Evolutionary conservation across 176 grass and related monocot genomes (phyloP).

Genomic region (Cenchrus fungigraminus): DNA sequence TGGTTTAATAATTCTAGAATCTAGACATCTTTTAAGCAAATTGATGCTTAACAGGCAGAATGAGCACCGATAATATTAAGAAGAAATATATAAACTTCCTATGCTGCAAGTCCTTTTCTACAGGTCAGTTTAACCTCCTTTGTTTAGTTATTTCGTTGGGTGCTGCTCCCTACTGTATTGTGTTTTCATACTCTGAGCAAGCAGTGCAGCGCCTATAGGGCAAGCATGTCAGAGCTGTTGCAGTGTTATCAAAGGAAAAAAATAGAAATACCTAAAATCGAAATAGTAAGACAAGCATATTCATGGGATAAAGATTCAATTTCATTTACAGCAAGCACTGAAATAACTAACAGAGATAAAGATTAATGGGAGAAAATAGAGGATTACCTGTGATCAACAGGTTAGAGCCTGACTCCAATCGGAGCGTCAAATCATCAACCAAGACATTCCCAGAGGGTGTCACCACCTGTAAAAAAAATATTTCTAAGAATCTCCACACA

Average conservation of each 20-base stretch:
- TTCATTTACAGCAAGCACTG: constrained; percentile 16
- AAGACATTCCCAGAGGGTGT: constrained; percentile 91
- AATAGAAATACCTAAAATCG: too few relatives aligned
- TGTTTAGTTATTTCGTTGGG: neutral
- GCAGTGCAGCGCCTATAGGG: neutral
- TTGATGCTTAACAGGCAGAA: neutral
- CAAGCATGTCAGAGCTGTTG: neutral
- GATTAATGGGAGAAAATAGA: constrained; percentile 30
- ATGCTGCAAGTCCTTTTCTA: neutral
- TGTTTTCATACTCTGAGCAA: neutral
- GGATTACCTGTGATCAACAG: constrained; percentile 92
- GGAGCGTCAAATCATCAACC: constrained; percentile 85
- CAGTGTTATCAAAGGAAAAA: neutral
- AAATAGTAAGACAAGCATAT: too few relatives aligned
- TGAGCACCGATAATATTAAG: neutral
- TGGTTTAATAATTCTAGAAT: neutral
- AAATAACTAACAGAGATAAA: neutral
- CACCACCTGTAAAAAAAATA: constrained; percentile 76
- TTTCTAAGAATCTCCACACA: constrained; percentile 37
- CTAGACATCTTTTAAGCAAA: too few relatives aligned
- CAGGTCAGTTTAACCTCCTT: neutral
- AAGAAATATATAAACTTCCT: neutral
- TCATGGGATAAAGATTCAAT: neutral
- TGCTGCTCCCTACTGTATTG: neutral
- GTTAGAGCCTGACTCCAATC: constrained; percentile 91